Evolutionary conservation across 164 flowering plant genomes (phyloP), one percentile per base, ranked within the genome.

Genomic region (Dillenia suffruticosa): DNA sequence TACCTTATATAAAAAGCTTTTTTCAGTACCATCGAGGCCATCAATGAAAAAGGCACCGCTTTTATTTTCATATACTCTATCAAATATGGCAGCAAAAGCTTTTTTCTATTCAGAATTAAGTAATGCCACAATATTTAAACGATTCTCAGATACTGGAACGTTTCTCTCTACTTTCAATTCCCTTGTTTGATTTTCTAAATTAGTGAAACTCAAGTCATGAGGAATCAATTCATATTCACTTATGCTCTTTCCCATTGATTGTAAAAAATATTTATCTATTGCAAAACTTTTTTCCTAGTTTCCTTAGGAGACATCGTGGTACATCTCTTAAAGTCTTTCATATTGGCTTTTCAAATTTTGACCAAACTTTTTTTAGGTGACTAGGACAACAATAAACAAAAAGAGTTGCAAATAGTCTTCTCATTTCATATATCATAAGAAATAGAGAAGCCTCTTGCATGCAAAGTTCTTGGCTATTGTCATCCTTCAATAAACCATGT

Each of bases 11-110:
- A 63, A 9, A 16, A 55, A 68, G 5, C 58, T 63, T 47, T 68
- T 68, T 13, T 67, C 63, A 3, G 59, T 68, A 0, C 67, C 63
- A 2, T 63, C 67, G 0, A 53, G 57, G 9, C 67, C 67, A 22
- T 63, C 72, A 12, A 68, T 51, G 22, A 68, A 68, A 12, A 51
- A 68, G 5, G 12, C 57, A 0, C 19, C 45, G 0, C 10, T 1
- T 15, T 9, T 1, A 7, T 17, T 14, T 8, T 9, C 9, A 24
- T 3, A 9, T 15, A 60, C 49, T 46, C 8, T 9, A 2, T 53
- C 9, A 0, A 52, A 1, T 2, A 66, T 32, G 1, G 13, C 17
- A 15, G 50, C 50, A 50, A 5, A 54, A 8, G 32, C 19, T 0
- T 12, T 10, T 26, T n/a, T 10, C 17, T 66, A 59, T 4, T 47